Base-by-base conservation (phyloP, 768 basidiomycete genomes). In the Cyclocybe aegerita region DNA sequence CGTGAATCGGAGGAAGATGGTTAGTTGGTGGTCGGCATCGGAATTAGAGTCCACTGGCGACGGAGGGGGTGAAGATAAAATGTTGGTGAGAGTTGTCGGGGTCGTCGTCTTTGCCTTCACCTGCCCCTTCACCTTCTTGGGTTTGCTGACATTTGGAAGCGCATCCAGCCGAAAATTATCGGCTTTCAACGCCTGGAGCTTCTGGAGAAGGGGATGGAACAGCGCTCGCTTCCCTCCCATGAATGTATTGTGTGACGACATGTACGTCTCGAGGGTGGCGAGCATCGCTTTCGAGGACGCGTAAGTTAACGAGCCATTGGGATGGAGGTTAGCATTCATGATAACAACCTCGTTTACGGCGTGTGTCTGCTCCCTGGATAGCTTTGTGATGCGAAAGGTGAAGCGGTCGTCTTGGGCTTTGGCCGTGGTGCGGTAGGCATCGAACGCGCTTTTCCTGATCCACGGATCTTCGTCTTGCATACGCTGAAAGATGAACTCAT, bases 311-410 rank as follows among this genome's bases (percentile, higher is more conserved):
- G 61, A 62, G 9, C 65, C 66, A 2, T 52, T 35, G 0, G 43
- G 48, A 32, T 52, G 53, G 11, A 64, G 52, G 34, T 62, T 63
- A 4, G 60, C 53, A 12, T 63, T 63, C 50, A 58, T 52, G 56
- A 70, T 54, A 9, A 63, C 42, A 23, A 69, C 55, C 29, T 60
- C 57, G 39, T 69, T 70, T 12, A 69, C 59, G 4, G 60, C 52
- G 39, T 64, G 59, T 9, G 70, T 68, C 46, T 70, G 60, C 9
- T 44, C 43, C 5, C 32, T 35, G 1, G 59, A 56, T 11, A 72
- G 63, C 29, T 64, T 68, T 12, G 58, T 67, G 41, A 69, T 65
- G 7, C 43, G 29, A 49, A 70, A 69, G 0, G 47, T 51, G 47
- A 71, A 71, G 9, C 38, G 12, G 36, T 70, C 69, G 10, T 60